These are phyloP conservation scores for Neurospora africana DNA, from an alignment of 495 filamentous ascomycete species.

Conservation along the genomic window DNA sequence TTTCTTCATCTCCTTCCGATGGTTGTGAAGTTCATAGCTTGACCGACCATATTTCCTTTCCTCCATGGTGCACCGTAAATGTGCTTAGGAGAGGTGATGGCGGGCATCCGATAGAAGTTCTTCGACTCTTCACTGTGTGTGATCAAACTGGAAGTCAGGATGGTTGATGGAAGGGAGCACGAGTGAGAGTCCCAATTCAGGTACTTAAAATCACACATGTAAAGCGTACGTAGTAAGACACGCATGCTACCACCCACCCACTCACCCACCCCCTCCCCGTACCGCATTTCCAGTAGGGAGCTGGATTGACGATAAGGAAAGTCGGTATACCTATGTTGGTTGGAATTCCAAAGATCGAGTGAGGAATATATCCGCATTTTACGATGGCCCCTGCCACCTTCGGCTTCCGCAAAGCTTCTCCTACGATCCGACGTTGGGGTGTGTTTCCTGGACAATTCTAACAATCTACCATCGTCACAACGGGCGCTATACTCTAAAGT, in stretches of 20 bases:
- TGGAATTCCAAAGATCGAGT: neutral
- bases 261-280: neutral
- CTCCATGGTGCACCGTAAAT: neutral
- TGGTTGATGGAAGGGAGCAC: neutral
- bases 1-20: neutral
- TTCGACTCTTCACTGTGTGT: neutral
- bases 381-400: neutral
- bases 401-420: neutral
- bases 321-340: neutral
- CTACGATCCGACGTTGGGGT: neutral
- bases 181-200: neutral
- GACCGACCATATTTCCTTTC: neutral
- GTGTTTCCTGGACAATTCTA: neutral
- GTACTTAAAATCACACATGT: neutral
- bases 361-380: neutral
- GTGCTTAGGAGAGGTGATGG: neutral
- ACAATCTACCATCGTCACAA: neutral
- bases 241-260: neutral
- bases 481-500: too few relatives aligned
- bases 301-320: too few relatives aligned
- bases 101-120: neutral
- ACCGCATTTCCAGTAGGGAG: neutral
- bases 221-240: neutral
- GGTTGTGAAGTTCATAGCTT: neutral
- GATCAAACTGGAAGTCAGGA: neutral